Conservation (phyloP, 768 basidiomycete genomes). For the Hygrocybe punicea region DNA sequence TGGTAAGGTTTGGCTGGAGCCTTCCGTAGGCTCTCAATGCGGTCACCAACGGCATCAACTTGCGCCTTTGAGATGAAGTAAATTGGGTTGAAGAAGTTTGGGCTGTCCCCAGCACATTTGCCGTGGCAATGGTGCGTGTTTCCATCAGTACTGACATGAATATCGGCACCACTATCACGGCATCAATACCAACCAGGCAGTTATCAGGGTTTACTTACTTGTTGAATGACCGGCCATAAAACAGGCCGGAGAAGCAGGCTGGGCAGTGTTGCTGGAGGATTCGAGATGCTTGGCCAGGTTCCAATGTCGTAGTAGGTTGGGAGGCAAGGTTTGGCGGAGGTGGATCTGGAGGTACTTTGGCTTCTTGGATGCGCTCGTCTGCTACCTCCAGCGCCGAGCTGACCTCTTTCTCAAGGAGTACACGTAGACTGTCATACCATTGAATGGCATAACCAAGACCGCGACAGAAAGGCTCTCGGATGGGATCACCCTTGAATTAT, state of each 20-base stretch:
- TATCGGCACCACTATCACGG: constrained; percentile 33
- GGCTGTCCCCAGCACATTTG: constrained; percentile 18
- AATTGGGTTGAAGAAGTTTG: constrained; percentile 15
- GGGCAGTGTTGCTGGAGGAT: constrained; percentile 30
- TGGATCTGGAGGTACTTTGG: neutral
- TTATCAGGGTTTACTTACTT: neutral
- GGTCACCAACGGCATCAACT: constrained; percentile 20
- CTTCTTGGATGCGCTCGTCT: neutral
- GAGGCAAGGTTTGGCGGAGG: neutral
- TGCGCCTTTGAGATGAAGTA: constrained; percentile 23
- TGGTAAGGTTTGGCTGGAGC: neutral
- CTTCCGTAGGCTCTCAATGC: constrained; percentile 15
- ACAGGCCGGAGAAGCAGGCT: constrained; percentile 23
- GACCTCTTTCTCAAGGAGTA: constrained; percentile 10
- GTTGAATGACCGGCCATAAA: constrained; percentile 12
- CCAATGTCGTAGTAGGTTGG: too few relatives aligned
- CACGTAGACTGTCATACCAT: constrained; percentile 20
- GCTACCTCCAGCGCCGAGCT: neutral
- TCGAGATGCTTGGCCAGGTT: neutral
- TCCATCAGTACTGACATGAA: constrained; percentile 36
- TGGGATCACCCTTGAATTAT: constrained; percentile 11
- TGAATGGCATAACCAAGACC: constrained; percentile 20
- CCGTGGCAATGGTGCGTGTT: constrained; percentile 27
- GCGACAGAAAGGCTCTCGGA: constrained; percentile 21
- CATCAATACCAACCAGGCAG: neutral